These are phyloP conservation scores for Excoecaria agallocha DNA, from an alignment of 345 rosid species.

Conservation along the genomic window DNA sequence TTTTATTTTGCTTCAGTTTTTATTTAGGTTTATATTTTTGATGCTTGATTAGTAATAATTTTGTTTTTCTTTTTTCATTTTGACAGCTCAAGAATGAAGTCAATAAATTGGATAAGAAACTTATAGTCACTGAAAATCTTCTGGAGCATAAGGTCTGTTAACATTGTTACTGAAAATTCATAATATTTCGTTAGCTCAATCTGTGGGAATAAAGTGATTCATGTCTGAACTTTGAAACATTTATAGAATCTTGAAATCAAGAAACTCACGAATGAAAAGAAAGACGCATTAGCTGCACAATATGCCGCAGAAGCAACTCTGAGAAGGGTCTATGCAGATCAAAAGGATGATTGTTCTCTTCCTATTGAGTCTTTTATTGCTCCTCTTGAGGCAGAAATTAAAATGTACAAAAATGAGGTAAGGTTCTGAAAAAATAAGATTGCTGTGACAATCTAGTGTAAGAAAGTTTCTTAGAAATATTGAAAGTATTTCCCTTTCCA, in stretches of 20 bases:
- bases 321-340: slow-evolving; percentile 63
- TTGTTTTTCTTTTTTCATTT: not conserved
- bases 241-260: slow-evolving; percentile 74
- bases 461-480: not conserved
- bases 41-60: not conserved
- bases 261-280: slow-evolving; percentile 59
- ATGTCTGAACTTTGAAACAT: slow-evolving; percentile 8
- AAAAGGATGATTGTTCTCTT: slow-evolving; percentile 59
- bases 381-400: slow-evolving; percentile 83
- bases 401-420: slow-evolving; percentile 71
- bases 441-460: not conserved
- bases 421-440: not conserved
- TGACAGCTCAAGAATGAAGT: slow-evolving; percentile 55
- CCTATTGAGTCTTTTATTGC: slow-evolving; percentile 71
- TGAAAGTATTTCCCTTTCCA: not conserved
- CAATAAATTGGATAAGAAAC: slow-evolving; percentile 51
- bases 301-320: slow-evolving; percentile 86
- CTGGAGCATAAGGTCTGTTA: slow-evolving; percentile 61
- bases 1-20: not conserved
- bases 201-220: slow-evolving; percentile 5
- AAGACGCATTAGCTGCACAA: slow-evolving; percentile 85
- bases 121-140: slow-evolving; percentile 46
- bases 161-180: not conserved
- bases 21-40: not conserved
- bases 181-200: not conserved